phyloP scores from a whole-genome alignment of 2,329 filamentous ascomycete species.

The Clonostachys sp. region DNA sequence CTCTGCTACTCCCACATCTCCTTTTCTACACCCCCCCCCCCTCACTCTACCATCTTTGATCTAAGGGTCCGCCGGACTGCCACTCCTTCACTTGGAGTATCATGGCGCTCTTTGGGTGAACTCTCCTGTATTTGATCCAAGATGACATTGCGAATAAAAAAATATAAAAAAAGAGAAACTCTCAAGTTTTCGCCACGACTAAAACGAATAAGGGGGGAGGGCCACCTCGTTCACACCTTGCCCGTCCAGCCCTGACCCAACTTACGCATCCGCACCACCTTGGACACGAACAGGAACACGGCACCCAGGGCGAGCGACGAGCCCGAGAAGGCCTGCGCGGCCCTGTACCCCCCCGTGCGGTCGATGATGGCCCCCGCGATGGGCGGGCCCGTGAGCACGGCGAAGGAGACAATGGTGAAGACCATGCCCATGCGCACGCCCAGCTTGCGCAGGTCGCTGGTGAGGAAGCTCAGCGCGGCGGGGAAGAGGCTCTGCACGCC shows the following conservation, averaged over 20 bases:
- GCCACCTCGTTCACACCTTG: slow-evolving; percentile 21
- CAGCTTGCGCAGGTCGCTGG: slow-evolving; percentile 42
- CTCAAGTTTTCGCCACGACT: too few relatives aligned
- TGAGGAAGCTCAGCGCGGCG: slow-evolving; percentile 43
- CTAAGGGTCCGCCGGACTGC: background rate
- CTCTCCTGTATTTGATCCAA: background rate
- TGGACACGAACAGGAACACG: slow-evolving; percentile 29
- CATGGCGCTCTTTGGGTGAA: background rate
- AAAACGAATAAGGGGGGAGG: background rate
- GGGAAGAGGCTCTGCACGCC: slow-evolving; percentile 40
- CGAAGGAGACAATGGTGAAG: slow-evolving; percentile 50
- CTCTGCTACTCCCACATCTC: too few relatives aligned
- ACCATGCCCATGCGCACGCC: slow-evolving; percentile 55
- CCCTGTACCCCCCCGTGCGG: slow-evolving; percentile 32
- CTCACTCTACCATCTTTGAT: too few relatives aligned
- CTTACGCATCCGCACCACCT: slow-evolving; percentile 29
- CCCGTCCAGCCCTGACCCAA: slow-evolving; percentile 27
- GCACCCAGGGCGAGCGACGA: slow-evolving; percentile 31
- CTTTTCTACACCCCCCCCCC: too few relatives aligned
- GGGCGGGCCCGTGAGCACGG: slow-evolving; percentile 46
- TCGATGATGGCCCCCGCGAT: slow-evolving; percentile 45
- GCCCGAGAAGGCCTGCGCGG: slow-evolving; percentile 45
- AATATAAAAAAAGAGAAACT: background rate
- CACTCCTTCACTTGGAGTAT: background rate
- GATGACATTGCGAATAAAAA: background rate